Percentiles rank a stretch among this genome's conserved stretches.
These are phyloP conservation scores for Phytophthora cryptogea DNA, from an alignment of 352 stramenopile genomes.

Conservation along the genomic window DNA sequence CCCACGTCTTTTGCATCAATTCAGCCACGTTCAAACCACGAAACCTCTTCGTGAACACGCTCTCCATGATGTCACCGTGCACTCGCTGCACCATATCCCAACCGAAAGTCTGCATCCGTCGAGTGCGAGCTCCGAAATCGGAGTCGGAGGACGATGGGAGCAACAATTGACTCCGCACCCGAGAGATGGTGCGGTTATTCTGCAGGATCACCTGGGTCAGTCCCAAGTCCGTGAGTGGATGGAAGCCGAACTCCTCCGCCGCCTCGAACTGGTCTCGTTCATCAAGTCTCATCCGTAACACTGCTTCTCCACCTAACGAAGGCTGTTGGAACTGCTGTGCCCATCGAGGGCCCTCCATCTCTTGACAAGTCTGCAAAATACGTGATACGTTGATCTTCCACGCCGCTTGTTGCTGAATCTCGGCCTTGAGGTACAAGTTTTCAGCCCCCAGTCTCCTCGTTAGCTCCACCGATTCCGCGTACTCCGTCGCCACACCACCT, in stretches of 20 bases:
- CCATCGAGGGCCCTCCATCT: conserved; percentile 23
- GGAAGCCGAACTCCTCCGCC: conserved; percentile 38
- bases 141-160: conserved; percentile 27
- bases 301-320: conserved; percentile 24
- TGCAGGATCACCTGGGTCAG: conserved; percentile 41
- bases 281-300: conserved; percentile 21
- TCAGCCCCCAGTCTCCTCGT: conserved; percentile 40
- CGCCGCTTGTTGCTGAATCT: conserved; percentile 38
- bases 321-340: conserved; percentile 25
- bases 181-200: conserved; percentile 29
- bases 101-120: conserved; percentile 33
- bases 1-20: conserved; percentile 48
- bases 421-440: conserved; percentile 45
- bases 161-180: conserved; percentile 29
- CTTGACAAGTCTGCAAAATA: conserved; percentile 29
- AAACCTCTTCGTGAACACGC: conserved; percentile 46
- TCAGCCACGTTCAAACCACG: conserved; percentile 27
- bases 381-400: conserved; percentile 41
- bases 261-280: conserved; percentile 31
- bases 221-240: conserved; percentile 28
- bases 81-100: conserved; percentile 46
- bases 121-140: conserved; percentile 14
- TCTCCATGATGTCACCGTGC: conserved; percentile 39
- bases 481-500: conserved; percentile 5
- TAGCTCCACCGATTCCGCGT: conserved; percentile 31